A percentile compares a stretch with the other conserved stretches of the same genome.
Evolutionary conservation across 768 basidiomycete genomes (phyloP).

Genomic region (Mycena latifolia): DNA sequence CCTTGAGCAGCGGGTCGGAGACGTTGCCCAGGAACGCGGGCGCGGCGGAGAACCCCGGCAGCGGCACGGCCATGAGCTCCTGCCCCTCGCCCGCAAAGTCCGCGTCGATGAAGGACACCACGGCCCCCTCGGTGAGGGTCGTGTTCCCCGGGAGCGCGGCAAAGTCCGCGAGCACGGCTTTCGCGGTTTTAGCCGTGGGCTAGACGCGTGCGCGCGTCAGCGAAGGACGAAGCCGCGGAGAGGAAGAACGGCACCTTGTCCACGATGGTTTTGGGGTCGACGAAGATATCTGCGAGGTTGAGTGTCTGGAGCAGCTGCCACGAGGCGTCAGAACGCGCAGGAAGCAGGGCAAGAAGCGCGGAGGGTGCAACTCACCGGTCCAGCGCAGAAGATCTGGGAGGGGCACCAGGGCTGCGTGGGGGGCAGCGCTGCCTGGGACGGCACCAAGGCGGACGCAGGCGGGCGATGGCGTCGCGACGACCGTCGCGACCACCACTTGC

Average conservation of each 20-base stretch:
- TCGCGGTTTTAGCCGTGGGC: conserved; percentile 78
- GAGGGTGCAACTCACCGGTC: conserved; percentile 61
- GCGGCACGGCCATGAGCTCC: conserved; percentile 74
- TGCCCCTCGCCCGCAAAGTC: conserved; percentile 90
- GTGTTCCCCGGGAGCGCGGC: conserved; percentile 36
- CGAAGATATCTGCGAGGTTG: conserved; percentile 79
- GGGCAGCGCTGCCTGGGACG: conserved; percentile 29
- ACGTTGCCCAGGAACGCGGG: conserved; percentile 82
- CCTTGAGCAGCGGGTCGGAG: conserved; percentile 74
- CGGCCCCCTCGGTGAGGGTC: conserved; percentile 66
- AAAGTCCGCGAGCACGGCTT: conserved; percentile 80
- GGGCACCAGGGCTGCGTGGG: conserved; percentile 43
- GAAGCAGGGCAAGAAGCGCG: conserved; percentile 14
- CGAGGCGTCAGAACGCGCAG: conserved; percentile 22
- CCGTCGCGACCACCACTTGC: conserved; percentile 28
- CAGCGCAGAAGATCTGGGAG: conserved; percentile 84
- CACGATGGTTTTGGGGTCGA: conserved; percentile 90
- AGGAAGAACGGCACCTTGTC: conserved; percentile 63
- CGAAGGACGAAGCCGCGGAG: background rate
- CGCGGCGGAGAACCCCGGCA: conserved; percentile 70
- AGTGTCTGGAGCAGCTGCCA: conserved; percentile 87
- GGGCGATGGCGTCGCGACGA: conserved; percentile 25
- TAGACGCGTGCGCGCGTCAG: conserved; percentile 47
- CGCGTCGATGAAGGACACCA: conserved; percentile 77
- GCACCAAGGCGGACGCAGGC: conserved; percentile 20